phyloP scores from a whole-genome alignment of 495 filamentous ascomycete species.

The Bacidia rubella region DNA sequence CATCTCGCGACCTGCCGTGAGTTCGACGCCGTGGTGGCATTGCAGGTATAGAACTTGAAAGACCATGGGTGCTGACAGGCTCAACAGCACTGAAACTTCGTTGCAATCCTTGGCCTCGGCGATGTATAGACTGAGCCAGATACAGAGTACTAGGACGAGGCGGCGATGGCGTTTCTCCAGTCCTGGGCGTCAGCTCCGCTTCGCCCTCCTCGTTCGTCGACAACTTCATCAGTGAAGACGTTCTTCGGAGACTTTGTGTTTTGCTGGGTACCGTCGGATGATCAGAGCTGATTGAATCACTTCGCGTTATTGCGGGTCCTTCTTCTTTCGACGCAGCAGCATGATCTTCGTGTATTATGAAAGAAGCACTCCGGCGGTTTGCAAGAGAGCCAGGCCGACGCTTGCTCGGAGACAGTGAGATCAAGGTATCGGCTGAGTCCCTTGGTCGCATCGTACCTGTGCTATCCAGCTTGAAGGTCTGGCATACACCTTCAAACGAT shows the following conservation, averaged over 20 bases:
- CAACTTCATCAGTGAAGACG: constrained; percentile 43
- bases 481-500: neutral
- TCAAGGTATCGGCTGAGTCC: neutral
- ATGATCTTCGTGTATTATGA: constrained; percentile 16
- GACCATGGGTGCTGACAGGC: constrained; percentile 23
- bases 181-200: constrained; percentile 59
- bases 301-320: neutral
- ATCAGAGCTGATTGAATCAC: neutral
- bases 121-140: constrained; percentile 33
- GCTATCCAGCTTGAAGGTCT: constrained; percentile 5
- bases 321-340: neutral
- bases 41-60: neutral
- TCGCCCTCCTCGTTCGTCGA: constrained; percentile 73
- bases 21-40: constrained; percentile 9
- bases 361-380: constrained; percentile 28
- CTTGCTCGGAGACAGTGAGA: constrained; percentile 5
- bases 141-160: constrained; percentile 30
- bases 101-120: constrained; percentile 40
- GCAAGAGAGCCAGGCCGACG: constrained; percentile 24
- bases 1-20: constrained; percentile 65
- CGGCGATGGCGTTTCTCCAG: constrained; percentile 55
- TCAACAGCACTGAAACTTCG: constrained; percentile 46
- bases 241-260: constrained; percentile 21
- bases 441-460: neutral
- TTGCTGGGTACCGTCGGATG: constrained; percentile 7